Evolutionary conservation across 129 eudicot genomes (phyloP), one percentile per base, ranked within the genome.

Genomic region (Rutidosis leptorrhynchoides): DNA sequence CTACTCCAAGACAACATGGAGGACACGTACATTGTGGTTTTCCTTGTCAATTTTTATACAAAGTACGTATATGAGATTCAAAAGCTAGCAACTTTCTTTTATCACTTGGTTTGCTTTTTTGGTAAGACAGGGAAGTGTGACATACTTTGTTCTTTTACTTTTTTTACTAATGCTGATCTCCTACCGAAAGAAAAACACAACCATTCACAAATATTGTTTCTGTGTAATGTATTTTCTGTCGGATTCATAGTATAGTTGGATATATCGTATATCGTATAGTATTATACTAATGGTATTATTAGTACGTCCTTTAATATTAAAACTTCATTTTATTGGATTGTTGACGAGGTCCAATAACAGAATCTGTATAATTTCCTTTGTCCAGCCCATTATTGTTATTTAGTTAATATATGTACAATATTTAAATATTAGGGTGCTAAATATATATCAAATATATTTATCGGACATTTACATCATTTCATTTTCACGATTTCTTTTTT

Each of bases 191-290:
- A 66, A 11, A 49, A 66, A 11, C 21, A 20, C 60, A 7, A 17
- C 29, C 55, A 65, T 45, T 48, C 70, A 16, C 69, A 43, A 46
- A n/a, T n/a, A n/a, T n/a, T n/a, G n/a, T n/a, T n/a, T n/a, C n/a
- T n/a, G n/a, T n/a, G n/a, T n/a, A n/a, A n/a, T n/a, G n/a, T n/a
- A n/a, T n/a, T n/a, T n/a, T n/a, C n/a, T n/a, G n/a, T n/a, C n/a
- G n/a, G n/a, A n/a, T n/a, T n/a, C n/a, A n/a, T n/a, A n/a, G n/a
- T n/a, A n/a, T n/a, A n/a, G n/a, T n/a, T n/a, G n/a, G n/a, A n/a
- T n/a, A n/a, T n/a, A n/a, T n/a, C n/a, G n/a, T n/a, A n/a, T n/a
- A n/a, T n/a, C n/a, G n/a, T n/a, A n/a, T n/a, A n/a, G n/a, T n/a
- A n/a, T n/a, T n/a, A n/a, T n/a, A n/a, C n/a, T n/a, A n/a, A n/a